These are phyloP conservation scores for Rhynchospora breviuscula DNA, from an alignment of 176 grass and related monocot species.

Conservation along the genomic window DNA sequence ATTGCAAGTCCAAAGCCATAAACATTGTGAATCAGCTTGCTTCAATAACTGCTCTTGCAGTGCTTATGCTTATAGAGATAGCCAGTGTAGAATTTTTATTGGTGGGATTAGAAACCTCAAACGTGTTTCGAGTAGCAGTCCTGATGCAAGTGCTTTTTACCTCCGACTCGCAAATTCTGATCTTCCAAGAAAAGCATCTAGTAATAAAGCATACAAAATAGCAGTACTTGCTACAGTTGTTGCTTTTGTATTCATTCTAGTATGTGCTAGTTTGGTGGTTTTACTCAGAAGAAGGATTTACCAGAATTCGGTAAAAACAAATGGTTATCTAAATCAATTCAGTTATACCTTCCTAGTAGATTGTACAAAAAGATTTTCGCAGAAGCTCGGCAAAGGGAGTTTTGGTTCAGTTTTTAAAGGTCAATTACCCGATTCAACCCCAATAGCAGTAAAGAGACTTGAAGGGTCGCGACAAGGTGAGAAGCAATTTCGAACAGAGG, in stretches of 20 bases:
- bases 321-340: slow-evolving; percentile 27
- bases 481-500: slow-evolving; percentile 46
- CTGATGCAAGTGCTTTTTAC: slow-evolving; percentile 10
- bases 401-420: slow-evolving; percentile 42
- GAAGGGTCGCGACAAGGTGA: slow-evolving; percentile 40
- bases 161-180: slow-evolving; percentile 31
- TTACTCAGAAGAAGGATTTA: neutral
- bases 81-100: slow-evolving; percentile 20
- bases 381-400: slow-evolving; percentile 36
- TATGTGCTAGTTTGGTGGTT: slow-evolving; percentile 10
- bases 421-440: slow-evolving; percentile 23
- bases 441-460: slow-evolving; percentile 34
- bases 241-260: neutral
- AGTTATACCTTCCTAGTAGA: slow-evolving; percentile 7
- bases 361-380: slow-evolving; percentile 32
- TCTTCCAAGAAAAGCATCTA: neutral
- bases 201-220: neutral
- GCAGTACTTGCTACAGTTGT: neutral
- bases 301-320: neutral
- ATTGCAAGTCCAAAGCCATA: neutral
- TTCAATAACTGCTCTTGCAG: slow-evolving; percentile 44
- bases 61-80: slow-evolving; percentile 17
- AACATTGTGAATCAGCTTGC: slow-evolving; percentile 34
- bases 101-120: slow-evolving; percentile 21
- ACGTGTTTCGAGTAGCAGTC: slow-evolving; percentile 13